Conservation (phyloP, 495 filamentous ascomycete genomes). For the Penicillium lividum region DNA sequence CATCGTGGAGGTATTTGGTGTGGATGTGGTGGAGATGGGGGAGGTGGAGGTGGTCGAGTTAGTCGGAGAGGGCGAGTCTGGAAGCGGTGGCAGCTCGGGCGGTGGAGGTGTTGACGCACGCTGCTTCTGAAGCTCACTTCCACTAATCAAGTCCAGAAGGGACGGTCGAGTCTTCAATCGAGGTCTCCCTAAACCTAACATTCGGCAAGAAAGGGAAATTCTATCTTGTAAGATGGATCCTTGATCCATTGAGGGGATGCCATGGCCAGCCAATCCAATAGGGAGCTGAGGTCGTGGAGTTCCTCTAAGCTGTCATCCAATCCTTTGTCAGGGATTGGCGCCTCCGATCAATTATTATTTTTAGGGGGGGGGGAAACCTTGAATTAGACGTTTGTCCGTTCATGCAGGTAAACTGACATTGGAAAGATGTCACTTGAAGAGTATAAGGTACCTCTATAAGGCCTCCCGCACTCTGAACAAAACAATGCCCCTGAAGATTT, state of each 20-base stretch:
- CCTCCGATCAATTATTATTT: constrained; percentile 5
- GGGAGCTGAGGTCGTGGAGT: constrained; percentile 22
- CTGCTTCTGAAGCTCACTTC: constrained; percentile 23
- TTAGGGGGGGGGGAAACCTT: background rate
- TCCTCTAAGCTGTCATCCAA: constrained; percentile 22
- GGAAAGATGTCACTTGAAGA: background rate
- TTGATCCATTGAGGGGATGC: background rate
- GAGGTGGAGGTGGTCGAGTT: constrained; percentile 42
- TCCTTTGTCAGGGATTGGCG: constrained; percentile 20
- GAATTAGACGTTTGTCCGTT: background rate
- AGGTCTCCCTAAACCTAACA: constrained; percentile 61
- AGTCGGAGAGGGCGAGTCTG: constrained; percentile 42
- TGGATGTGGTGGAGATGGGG: constrained; percentile 38
- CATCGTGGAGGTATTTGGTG: constrained; percentile 54
- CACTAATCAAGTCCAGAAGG: constrained; percentile 67
- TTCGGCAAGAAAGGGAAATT: constrained; percentile 24
- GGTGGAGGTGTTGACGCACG: constrained; percentile 36
- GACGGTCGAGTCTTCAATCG: constrained; percentile 70
- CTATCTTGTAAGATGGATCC: background rate
- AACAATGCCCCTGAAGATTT: background rate
- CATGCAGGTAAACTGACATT: background rate
- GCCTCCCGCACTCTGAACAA: background rate
- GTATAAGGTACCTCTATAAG: background rate
- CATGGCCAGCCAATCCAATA: constrained; percentile 8
- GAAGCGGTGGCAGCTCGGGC: constrained; percentile 55